A percentile compares a stretch with the other conserved stretches of the same genome.
These are phyloP conservation scores for Mycosphaerella sp. DNA, from an alignment of 2,329 filamentous ascomycete genomes.

Conservation along the genomic window DNA sequence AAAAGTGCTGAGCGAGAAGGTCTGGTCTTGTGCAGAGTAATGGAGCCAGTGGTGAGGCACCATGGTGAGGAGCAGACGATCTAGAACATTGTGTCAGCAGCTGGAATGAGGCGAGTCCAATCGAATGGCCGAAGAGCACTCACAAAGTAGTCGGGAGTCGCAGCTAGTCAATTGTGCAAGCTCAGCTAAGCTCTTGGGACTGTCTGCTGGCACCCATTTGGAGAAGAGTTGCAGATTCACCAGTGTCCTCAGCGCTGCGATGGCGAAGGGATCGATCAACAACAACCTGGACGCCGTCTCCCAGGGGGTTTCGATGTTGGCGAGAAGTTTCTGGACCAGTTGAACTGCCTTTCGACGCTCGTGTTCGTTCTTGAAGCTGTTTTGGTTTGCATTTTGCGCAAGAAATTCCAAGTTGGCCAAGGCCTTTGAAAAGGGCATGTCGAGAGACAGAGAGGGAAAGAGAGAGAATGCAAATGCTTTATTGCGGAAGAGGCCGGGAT, in stretches of 20 bases:
- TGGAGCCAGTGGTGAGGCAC: slow-evolving; percentile 7
- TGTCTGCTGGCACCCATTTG: neutral
- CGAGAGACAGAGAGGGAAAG: neutral
- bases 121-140: neutral
- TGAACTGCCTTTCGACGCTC: slow-evolving; percentile 6
- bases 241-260: slow-evolving; percentile 6
- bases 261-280: slow-evolving; percentile 5
- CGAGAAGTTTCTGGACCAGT: neutral
- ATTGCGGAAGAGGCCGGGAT: no score
- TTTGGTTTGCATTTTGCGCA: neutral
- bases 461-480: neutral
- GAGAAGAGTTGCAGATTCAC: slow-evolving; percentile 1
- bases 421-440: neutral
- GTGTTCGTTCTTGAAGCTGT: neutral
- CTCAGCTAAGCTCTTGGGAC: neutral
- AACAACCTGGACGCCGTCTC: slow-evolving; percentile 3
- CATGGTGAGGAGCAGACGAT: slow-evolving; percentile 4
- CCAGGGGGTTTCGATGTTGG: slow-evolving; percentile 8
- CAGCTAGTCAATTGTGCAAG: neutral
- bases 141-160: slow-evolving; percentile 4
- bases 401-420: neutral
- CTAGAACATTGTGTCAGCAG: neutral
- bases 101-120: neutral
- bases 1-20: neutral
- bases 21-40: neutral